Base-by-base conservation (phyloP, 768 basidiomycete species). In the Hysterangium stoloniferum region DNA sequence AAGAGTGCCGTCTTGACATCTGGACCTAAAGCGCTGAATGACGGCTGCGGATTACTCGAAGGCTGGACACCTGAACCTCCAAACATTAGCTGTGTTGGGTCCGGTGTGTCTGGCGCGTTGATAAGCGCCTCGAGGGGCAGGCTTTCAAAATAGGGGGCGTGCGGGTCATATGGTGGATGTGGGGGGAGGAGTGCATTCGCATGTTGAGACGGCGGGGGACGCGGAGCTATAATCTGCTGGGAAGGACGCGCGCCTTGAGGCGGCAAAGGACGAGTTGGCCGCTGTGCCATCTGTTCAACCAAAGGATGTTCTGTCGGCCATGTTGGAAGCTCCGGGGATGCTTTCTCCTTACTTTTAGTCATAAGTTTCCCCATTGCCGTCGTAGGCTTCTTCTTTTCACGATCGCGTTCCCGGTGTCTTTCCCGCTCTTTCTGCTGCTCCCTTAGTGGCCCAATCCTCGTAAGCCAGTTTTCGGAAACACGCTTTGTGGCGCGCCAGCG, bases 401-500 rank as follows among this genome's bases (percentile, higher is more conserved):
- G 20, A 13, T 29, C 44, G 6, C 42, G 42, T 28, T 44, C 13
- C 12, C 28, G 22, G 22, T 27, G 42, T 27, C 17, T 42, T 25
- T 15, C 24, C 41, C 41, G 24, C 2, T 25, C 13, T 27, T 20
- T 42, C 41, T 9, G 33, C n/a, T n/a, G n/a, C 9, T 42, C 41
- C 20, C 41, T 22, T 19, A 31, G 28, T 11, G n/a, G 44, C 31
- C 28, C 28, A 19, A 45, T 31, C 12, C 27, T 13, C 27, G 44
- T 45, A 7, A 45, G 44, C 44, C 44, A 45, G 29, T 45, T 45
- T 27, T 45, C 44, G 27, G 44, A 29, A 15, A 45, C 29, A 15
- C 29, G 20, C 29, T 32, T 29, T n/a, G 44, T 45, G 12, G 44
- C 44, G 15, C 44, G 44, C 44, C 44, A 45, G 17, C 44, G 20